Conservation (phyloP, 345 rosid species). For the Citrus unshiu region DNA sequence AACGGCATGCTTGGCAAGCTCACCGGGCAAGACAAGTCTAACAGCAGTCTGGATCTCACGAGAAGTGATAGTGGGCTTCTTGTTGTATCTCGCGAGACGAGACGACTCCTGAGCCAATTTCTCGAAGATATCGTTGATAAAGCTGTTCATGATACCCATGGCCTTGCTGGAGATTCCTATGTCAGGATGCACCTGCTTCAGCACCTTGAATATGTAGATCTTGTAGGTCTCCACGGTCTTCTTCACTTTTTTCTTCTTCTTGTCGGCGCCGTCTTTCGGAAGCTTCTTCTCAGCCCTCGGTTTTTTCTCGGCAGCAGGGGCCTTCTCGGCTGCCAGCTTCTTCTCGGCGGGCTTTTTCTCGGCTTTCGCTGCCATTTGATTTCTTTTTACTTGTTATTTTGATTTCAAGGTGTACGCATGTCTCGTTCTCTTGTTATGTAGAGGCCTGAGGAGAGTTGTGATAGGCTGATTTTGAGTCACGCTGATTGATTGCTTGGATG, state of each 20-base stretch:
- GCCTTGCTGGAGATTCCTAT: constrained; percentile 30
- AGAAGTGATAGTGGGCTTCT: constrained; percentile 28
- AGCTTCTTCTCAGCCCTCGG: constrained; percentile 27
- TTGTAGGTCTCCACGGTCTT: constrained; percentile 29
- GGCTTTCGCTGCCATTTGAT: constrained; percentile 17
- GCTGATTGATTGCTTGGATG: not conserved
- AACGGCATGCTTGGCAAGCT: constrained; percentile 30
- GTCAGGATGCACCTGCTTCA: constrained; percentile 29
- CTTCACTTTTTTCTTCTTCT: constrained; percentile 28
- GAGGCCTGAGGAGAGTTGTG: not conserved
- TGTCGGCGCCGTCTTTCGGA: constrained; percentile 24
- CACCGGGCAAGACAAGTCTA: constrained; percentile 24
- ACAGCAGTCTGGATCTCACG: constrained; percentile 32
- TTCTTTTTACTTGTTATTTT: too few species aligned
- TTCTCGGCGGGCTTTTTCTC: not conserved
- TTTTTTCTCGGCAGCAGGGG: constrained; percentile 23
- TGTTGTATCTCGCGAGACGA: constrained; percentile 26
- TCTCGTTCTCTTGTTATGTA: not conserved
- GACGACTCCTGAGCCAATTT: constrained; percentile 25
- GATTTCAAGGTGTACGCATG: too few species aligned
- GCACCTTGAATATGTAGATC: constrained; percentile 31
- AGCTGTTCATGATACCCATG: constrained; percentile 29
- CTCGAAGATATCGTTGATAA: constrained; percentile 27
- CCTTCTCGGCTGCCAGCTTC: constrained; percentile 16
- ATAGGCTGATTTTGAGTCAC: not conserved